Conservation (phyloP, 257 asterid genomes). For the Plantago major region DNA sequence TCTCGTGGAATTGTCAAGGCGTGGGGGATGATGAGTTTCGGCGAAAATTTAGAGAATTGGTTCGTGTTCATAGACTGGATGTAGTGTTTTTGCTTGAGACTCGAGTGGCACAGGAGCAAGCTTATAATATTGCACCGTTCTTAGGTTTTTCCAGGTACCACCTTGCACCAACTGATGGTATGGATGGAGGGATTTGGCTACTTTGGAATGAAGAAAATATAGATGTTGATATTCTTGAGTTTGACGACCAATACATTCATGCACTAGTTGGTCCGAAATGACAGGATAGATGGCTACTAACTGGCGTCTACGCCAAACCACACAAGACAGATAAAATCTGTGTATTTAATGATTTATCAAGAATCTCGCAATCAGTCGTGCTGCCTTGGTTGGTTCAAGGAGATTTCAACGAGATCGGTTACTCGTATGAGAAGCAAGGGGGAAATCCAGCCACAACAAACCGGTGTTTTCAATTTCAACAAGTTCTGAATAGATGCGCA, state of each 20-base stretch:
- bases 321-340: background rate
- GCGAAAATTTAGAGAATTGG: too few relatives aligned
- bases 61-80: too few relatives aligned
- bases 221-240: background rate
- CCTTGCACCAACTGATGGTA: background rate
- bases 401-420: background rate
- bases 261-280: background rate
- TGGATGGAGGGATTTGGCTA: background rate
- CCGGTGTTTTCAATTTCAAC: background rate
- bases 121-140: too few relatives aligned
- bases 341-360: background rate
- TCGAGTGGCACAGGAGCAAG: too few relatives aligned
- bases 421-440: background rate
- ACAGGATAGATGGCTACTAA: background rate
- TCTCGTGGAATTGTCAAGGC: too few relatives aligned
- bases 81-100: too few relatives aligned
- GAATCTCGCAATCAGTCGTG: accelerated
- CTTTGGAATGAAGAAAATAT: background rate
- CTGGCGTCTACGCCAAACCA: background rate
- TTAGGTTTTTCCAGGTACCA: background rate
- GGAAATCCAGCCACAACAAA: background rate
- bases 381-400: background rate
- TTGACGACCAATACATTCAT: background rate
- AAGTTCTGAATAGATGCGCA: too few relatives aligned
- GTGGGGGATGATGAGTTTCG: too few relatives aligned